These are phyloP conservation scores for Arthrobotrys entomopaga DNA, from an alignment of 2,329 filamentous ascomycete species.

Conservation along the genomic window DNA sequence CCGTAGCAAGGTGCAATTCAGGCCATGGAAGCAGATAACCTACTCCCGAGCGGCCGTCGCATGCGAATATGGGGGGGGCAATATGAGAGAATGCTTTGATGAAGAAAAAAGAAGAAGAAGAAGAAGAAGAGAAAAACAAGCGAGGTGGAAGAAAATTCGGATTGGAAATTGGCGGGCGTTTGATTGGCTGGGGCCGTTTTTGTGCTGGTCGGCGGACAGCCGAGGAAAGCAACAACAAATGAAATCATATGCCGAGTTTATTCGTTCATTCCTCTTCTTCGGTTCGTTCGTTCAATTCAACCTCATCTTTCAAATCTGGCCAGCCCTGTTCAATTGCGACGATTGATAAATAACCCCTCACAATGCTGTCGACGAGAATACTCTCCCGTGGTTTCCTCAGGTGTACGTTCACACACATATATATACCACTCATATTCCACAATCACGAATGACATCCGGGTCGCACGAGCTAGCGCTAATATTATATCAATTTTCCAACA, in stretches of 20 bases:
- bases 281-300: constrained; percentile 9
- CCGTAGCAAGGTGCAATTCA: constrained; percentile 51
- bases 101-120: constrained; percentile 29
- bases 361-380: constrained; percentile 49
- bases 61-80: constrained; percentile 46
- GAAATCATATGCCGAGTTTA: constrained; percentile 53
- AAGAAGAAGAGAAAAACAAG: constrained; percentile 20
- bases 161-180: constrained; percentile 20
- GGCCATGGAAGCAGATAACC: constrained; percentile 47
- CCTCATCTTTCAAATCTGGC: not conserved
- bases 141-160: constrained; percentile 21
- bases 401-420: constrained; percentile 36
- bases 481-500: not conserved
- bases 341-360: constrained; percentile 3
- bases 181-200: too few species aligned
- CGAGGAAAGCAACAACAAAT: constrained; percentile 32
- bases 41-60: constrained; percentile 34
- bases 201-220: constrained; percentile 45
- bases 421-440: too few species aligned
- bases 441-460: not conserved
- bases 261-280: constrained; percentile 17
- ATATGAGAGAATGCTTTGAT: constrained; percentile 54
- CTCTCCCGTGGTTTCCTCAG: constrained; percentile 41
- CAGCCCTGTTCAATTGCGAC: not conserved
- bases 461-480: constrained; percentile 14